These are phyloP conservation scores for Serendipita vermifera DNA, from an alignment of 768 basidiomycete genomes.

Conservation along the genomic window DNA sequence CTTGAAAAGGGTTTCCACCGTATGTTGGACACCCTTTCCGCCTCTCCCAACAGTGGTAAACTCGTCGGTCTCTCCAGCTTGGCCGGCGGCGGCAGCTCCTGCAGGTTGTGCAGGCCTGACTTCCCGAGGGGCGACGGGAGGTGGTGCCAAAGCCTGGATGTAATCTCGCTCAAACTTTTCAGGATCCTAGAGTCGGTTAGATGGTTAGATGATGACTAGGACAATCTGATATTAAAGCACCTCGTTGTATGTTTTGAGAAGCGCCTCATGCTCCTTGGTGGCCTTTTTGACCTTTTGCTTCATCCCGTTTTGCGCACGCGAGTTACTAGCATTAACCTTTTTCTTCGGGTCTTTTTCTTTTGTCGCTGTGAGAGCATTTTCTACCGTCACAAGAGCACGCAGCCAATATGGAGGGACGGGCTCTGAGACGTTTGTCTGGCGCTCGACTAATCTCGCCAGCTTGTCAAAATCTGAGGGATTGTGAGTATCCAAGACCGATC, in stretches of 20 bases:
- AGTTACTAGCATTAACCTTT: constrained; percentile 91
- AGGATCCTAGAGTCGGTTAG: constrained; percentile 48
- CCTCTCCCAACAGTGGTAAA: constrained; percentile 89
- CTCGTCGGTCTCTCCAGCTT: constrained; percentile 37
- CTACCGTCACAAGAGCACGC: constrained; percentile 60
- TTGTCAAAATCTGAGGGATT: constrained; percentile 79
- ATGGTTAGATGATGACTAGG: neutral
- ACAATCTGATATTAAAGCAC: constrained; percentile 31
- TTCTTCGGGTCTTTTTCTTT: constrained; percentile 91
- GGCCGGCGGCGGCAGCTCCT: constrained; percentile 24
- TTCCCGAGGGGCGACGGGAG: constrained; percentile 31
- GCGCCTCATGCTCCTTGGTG: constrained; percentile 73
- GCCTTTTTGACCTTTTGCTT: constrained; percentile 95
- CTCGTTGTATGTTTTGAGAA: constrained; percentile 64
- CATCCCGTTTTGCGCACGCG: constrained; percentile 91
- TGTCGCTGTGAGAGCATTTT: constrained; percentile 58
- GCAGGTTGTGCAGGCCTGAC: constrained; percentile 19
- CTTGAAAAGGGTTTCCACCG: constrained; percentile 81
- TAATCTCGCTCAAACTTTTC: constrained; percentile 77
- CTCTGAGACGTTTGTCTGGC: constrained; percentile 74
- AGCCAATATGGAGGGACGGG: constrained; percentile 79
- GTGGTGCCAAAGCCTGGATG: constrained; percentile 32
- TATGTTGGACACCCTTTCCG: constrained; percentile 69
- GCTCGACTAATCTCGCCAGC: constrained; percentile 75
- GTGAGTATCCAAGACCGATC: constrained; percentile 12